These are phyloP conservation scores for Serendipita sp. DNA, from an alignment of 768 basidiomycete species.

Conservation along the genomic window DNA sequence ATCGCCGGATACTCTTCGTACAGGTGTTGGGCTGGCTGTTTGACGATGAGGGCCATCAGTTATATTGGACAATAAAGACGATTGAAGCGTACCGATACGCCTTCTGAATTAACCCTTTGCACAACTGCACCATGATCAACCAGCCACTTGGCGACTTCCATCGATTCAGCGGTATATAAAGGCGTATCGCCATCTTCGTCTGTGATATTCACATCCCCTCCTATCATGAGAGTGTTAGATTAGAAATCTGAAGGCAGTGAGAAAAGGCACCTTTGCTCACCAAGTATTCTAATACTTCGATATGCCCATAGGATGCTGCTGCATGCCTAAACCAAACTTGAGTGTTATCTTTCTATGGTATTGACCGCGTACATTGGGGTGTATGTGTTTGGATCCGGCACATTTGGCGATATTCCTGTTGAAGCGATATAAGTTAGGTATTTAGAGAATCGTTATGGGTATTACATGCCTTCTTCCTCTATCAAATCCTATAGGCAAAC, in stretches of 20 bases:
- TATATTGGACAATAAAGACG: neutral
- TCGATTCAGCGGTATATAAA: slow-evolving; percentile 72
- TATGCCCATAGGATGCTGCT: slow-evolving; percentile 81
- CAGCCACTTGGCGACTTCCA: slow-evolving; percentile 63
- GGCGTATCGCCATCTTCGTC: slow-evolving; percentile 88
- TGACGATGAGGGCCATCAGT: neutral
- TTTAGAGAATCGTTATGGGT: slow-evolving; percentile 11
- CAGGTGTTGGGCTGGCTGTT: slow-evolving; percentile 57
- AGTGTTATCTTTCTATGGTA: neutral
- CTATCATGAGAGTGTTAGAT: slow-evolving; percentile 22
- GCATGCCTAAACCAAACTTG: slow-evolving; percentile 47
- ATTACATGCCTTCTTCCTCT: slow-evolving; percentile 38
- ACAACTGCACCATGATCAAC: slow-evolving; percentile 61
- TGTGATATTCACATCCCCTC: slow-evolving; percentile 74
- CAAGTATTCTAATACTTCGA: slow-evolving; percentile 62
- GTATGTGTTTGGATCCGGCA: slow-evolving; percentile 56
- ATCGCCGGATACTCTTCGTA: slow-evolving; percentile 46
- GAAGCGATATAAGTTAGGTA: neutral
- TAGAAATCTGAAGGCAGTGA: slow-evolving; percentile 7
- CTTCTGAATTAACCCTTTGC: slow-evolving; percentile 49
- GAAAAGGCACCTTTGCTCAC: slow-evolving; percentile 41
- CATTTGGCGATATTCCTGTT: slow-evolving; percentile 47
- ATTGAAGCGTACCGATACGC: slow-evolving; percentile 46
- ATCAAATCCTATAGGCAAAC: slow-evolving; percentile 22
- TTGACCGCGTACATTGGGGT: slow-evolving; percentile 50